Evolutionary conservation across 2,329 filamentous ascomycete species (phyloP).

Genomic region (Calycina marina): DNA sequence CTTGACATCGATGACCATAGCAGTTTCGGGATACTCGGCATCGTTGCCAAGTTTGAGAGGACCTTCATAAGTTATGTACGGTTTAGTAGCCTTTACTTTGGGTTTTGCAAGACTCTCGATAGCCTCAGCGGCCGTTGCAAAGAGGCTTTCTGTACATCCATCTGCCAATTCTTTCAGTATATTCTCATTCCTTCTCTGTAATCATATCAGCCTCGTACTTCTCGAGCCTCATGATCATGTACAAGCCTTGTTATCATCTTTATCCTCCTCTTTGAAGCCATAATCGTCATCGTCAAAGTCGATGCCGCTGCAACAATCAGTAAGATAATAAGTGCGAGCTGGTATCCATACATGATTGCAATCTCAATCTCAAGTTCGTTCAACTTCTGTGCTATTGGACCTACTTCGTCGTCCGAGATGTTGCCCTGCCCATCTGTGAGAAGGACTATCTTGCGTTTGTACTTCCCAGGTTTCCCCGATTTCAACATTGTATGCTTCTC

Average conservation of each 20-base stretch:
- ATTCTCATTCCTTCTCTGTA: slow-evolving; percentile 54
- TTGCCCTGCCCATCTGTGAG: slow-evolving; percentile 66
- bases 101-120: slow-evolving; percentile 68
- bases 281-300: slow-evolving; percentile 90
- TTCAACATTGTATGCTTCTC: slow-evolving; percentile 56
- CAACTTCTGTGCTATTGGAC: slow-evolving; percentile 53
- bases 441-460: slow-evolving; percentile 64
- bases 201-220: slow-evolving; percentile 16
- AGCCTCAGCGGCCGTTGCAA: slow-evolving; percentile 77
- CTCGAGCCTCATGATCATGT: too few species aligned
- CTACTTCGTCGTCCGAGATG: slow-evolving; percentile 59
- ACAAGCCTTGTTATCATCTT: slow-evolving; percentile 51
- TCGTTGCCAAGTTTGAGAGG: slow-evolving; percentile 66
- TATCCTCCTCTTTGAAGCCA: slow-evolving; percentile 84
- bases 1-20: slow-evolving; percentile 74
- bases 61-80: slow-evolving; percentile 69
- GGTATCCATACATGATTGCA: slow-evolving; percentile 51
- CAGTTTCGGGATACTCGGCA: slow-evolving; percentile 49
- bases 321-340: too few species aligned
- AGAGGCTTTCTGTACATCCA: slow-evolving; percentile 51
- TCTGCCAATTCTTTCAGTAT: slow-evolving; percentile 51
- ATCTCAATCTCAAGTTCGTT: slow-evolving; percentile 66
- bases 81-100: slow-evolving; percentile 58
- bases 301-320: slow-evolving; percentile 48
- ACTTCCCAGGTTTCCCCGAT: slow-evolving; percentile 42